These are phyloP conservation scores for Calocera viscosa DNA, from an alignment of 768 basidiomycete genomes.

Conservation along the genomic window DNA sequence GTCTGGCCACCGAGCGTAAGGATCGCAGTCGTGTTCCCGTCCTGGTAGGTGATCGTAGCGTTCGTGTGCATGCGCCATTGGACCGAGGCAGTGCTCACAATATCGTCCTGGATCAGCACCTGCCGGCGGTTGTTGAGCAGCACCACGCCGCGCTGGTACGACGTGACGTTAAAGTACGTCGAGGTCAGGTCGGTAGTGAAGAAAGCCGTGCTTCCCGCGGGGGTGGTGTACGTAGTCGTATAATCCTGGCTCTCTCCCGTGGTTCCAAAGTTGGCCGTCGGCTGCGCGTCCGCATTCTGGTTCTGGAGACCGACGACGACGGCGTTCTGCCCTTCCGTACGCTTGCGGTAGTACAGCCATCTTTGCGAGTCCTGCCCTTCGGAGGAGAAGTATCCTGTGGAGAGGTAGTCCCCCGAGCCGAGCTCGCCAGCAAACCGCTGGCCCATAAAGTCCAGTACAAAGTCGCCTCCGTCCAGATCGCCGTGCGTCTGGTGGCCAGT, in stretches of 20 bases:
- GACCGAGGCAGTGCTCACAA: conserved; percentile 42
- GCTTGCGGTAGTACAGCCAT: conserved; percentile 92
- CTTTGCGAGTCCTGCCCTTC: conserved; percentile 57
- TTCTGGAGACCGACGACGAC: conserved; percentile 62
- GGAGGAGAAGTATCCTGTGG: conserved; percentile 61
- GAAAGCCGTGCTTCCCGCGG: conserved; percentile 61
- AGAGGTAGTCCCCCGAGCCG: conserved; percentile 74
- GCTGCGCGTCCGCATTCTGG: conserved; percentile 56
- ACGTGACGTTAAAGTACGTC: conserved; percentile 47
- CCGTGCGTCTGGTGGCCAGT: conserved; percentile 87
- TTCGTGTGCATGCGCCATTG: conserved; percentile 97
- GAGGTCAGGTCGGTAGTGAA: conserved; percentile 65
- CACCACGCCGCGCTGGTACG: conserved; percentile 75
- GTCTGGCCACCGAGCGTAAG: conserved; percentile 58
- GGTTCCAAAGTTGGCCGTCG: conserved; percentile 50
- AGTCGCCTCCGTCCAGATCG: conserved; percentile 89
- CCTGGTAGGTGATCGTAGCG: conserved; percentile 49
- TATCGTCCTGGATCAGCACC: conserved; percentile 88
- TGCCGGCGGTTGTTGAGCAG: conserved; percentile 72
- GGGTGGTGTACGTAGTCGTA: conserved; percentile 59
- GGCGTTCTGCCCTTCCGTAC: conserved; percentile 96
- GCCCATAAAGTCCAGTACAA: conserved; percentile 88
- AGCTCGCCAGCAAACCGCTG: conserved; percentile 91
- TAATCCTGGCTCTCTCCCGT: conserved; percentile 54
- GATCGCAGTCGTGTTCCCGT: conserved; percentile 54